Conservation (phyloP, 768 basidiomycete genomes). For the Mycena belliarum region DNA sequence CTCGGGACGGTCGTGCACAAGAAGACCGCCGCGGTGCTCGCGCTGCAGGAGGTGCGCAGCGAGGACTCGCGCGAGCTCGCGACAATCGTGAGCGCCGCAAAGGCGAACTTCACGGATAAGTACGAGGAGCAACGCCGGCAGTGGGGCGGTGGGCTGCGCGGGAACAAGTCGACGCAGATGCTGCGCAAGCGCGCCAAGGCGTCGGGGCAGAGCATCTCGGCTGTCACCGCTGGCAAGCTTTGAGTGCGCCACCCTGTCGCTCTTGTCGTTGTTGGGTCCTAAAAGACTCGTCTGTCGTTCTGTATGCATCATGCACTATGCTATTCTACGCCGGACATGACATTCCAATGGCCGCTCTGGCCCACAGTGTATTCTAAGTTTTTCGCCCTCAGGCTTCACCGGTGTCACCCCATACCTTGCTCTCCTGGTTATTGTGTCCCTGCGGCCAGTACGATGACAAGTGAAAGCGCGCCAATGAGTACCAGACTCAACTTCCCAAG, state of each 20-base stretch:
- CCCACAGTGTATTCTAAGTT: no score
- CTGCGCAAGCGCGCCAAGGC: slow-evolving; percentile 94
- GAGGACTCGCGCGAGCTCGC: slow-evolving; percentile 94
- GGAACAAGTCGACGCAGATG: slow-evolving; percentile 93
- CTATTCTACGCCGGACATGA: background rate
- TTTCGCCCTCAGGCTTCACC: no score
- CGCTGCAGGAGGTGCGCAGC: slow-evolving; percentile 90
- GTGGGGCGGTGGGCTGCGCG: slow-evolving; percentile 97
- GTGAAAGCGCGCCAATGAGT: no score
- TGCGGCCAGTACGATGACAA: no score
- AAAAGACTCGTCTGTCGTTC: background rate
- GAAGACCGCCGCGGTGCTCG: slow-evolving; percentile 93
- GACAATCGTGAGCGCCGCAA: slow-evolving; percentile 88
- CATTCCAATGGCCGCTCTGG: no score
- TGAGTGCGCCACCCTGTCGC: slow-evolving; percentile 32
- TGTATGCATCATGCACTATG: slow-evolving; percentile 5
- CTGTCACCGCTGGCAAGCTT: slow-evolving; percentile 63
- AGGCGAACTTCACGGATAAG: slow-evolving; percentile 97
- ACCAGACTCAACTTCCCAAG: no score
- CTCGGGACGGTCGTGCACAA: slow-evolving; percentile 98
- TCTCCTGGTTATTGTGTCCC: no score
- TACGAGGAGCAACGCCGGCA: slow-evolving; percentile 88
- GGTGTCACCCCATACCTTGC: no score
- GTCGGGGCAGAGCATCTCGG: slow-evolving; percentile 64
- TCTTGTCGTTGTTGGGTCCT: background rate